Base-by-base conservation (phyloP, 495 filamentous ascomycete genomes). In the Oidiodendron maius region DNA sequence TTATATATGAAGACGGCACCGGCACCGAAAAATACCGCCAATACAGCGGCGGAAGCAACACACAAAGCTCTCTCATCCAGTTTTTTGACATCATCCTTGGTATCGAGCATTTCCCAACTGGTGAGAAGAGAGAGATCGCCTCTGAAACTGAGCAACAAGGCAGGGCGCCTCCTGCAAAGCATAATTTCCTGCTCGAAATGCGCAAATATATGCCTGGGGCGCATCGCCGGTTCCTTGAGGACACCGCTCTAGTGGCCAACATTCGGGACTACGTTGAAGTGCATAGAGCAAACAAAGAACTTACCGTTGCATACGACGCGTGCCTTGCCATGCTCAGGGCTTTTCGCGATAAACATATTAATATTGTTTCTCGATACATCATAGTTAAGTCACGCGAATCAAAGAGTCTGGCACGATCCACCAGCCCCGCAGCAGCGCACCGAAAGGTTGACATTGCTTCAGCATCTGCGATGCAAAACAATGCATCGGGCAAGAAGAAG, bases 151-250 rank as follows among this genome's bases (percentile, higher is more conserved):
- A 73, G 30, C 63, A 70, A 12, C 74, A 79, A 34, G 76, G 75
- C 3, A 69, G 71, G 9, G 67, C 74, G 4, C 70, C 76, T 12
- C 73, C 75, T 6, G 75, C 83, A 12, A 77, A 80, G 20, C 81
- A 96, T 68, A 90, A 89, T 55, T 98, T 98, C 73, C 89, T 97
- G 61, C 80, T 85, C 57, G 93, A 96, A 47, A 98, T 98, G 93
- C 87, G 90, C 41, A 76, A 71, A 2, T 98, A 98, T 69, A 98
- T 98, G 93, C 93, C 93, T 3, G 89, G 89, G 1, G 78, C 87
- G 0, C 93, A 98, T 59, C 84, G 89, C 1, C 83, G 85, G 15
- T 98, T 98, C 68, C 72, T 98, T 0, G 74, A 87, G 44, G 82
- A 91, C 43, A 81, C 96, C 17, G 76, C 78, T 36, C 69, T 68